Percentiles rank a stretch among this genome's conserved stretches.
Evolutionary conservation across 331 rosid genomes (phyloP).

Genomic region (Pyracantha coccinea): DNA sequence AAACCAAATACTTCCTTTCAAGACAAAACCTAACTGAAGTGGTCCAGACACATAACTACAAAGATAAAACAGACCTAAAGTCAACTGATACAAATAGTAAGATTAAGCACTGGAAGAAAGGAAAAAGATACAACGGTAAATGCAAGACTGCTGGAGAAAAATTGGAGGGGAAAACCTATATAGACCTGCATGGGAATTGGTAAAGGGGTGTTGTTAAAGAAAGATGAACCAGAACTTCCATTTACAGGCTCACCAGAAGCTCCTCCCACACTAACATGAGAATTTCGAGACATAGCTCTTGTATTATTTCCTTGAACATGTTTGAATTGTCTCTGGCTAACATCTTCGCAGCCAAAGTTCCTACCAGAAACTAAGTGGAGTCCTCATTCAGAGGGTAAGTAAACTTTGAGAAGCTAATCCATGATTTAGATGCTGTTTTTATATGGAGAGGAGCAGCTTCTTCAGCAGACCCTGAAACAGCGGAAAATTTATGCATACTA

Average conservation of each 20-base stretch:
- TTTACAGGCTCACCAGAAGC: conserved; percentile 45
- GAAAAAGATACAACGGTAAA: neutral
- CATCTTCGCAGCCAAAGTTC: conserved; percentile 47
- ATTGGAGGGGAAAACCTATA: neutral
- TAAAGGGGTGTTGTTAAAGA: conserved; percentile 82
- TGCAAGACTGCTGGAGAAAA: neutral
- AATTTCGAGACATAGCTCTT: conserved; percentile 68
- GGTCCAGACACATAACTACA: neutral
- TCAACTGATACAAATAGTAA: neutral
- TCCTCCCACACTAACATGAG: conserved; percentile 61
- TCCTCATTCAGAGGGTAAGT: conserved; percentile 52
- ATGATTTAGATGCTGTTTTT: conserved; percentile 62
- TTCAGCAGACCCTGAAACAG: conserved; percentile 75
- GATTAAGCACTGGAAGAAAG: neutral
- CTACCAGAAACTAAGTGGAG: conserved; percentile 43
- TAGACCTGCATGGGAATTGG: conserved; percentile 75
- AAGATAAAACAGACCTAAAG: neutral
- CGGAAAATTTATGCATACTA: too few relatives aligned
- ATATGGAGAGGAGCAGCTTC: conserved; percentile 78
- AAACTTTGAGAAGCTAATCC: conserved; percentile 39
- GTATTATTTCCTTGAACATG: conserved; percentile 49
- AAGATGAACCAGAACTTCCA: conserved; percentile 56
- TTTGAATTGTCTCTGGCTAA: conserved; percentile 63
- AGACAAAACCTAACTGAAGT: neutral
- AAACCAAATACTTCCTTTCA: neutral